phyloP scores from a whole-genome alignment of 371 early-diverging fungal species.

The Apophysomyces variabilis region DNA sequence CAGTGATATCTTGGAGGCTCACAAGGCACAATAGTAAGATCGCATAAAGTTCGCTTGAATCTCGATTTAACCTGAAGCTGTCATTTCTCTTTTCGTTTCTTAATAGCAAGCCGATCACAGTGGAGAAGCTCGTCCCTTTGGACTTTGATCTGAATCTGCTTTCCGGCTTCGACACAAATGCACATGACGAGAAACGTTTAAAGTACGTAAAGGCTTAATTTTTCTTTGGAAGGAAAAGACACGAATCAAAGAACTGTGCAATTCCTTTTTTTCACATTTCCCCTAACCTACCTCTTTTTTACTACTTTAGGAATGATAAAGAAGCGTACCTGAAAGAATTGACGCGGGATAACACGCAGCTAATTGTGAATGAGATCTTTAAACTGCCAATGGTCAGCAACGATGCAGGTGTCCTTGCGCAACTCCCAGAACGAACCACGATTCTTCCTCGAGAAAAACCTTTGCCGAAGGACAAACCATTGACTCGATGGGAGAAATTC shows the following conservation, averaged over 20 bases:
- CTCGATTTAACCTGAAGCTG: constrained; percentile 1
- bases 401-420: constrained; percentile 81
- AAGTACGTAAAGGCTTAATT: constrained; percentile 35
- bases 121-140: constrained; percentile 79
- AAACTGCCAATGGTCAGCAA: constrained; percentile 72
- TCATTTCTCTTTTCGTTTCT: constrained; percentile 4
- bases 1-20: constrained; percentile 68
- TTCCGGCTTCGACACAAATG: constrained; percentile 80
- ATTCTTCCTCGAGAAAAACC: constrained; percentile 91
- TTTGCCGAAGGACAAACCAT: constrained; percentile 84
- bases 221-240: no score
- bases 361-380: constrained; percentile 90
- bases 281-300: background rate
- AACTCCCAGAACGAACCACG: constrained; percentile 73
- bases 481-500: constrained; percentile 99
- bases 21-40: constrained; percentile 63
- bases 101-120: constrained; percentile 63
- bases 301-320: constrained; percentile 15
- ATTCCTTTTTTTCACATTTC: background rate
- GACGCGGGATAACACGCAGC: constrained; percentile 86
- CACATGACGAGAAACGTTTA: constrained; percentile 69
- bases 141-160: constrained; percentile 87
- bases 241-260: no score
- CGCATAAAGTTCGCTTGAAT: no score
- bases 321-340: constrained; percentile 73